Conservation (phyloP, 805 yeast genomes). For the Jamesozyma piceae region DNA sequence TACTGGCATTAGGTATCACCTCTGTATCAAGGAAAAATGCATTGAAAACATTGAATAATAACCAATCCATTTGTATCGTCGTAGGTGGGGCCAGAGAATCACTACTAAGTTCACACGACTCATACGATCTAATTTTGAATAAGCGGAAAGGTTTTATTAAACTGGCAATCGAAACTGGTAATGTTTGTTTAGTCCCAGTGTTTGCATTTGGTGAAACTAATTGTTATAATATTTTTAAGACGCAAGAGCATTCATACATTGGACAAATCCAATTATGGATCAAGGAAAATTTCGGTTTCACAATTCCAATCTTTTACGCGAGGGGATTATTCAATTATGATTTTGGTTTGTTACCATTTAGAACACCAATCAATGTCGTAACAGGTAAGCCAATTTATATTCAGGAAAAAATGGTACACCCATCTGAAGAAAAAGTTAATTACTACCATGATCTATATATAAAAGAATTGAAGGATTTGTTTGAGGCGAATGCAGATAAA, state of each 20-base stretch:
- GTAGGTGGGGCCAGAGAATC: slow-evolving; percentile 96
- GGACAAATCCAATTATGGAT: slow-evolving; percentile 60
- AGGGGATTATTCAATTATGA: slow-evolving; percentile 89
- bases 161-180: slow-evolving; percentile 71
- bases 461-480: slow-evolving; percentile 51
- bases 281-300: slow-evolving; percentile 66
- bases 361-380: slow-evolving; percentile 71
- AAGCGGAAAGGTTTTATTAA: slow-evolving; percentile 84
- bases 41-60: slow-evolving; percentile 47
- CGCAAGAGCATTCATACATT: slow-evolving; percentile 37
- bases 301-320: slow-evolving; percentile 85
- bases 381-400: slow-evolving; percentile 59
- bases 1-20: slow-evolving; percentile 71
- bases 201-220: slow-evolving; percentile 86
- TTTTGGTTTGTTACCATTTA: slow-evolving; percentile 80
- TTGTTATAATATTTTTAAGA: slow-evolving; percentile 42
- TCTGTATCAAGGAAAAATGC: slow-evolving; percentile 75
- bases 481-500: slow-evolving; percentile 52
- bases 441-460: slow-evolving; percentile 66
- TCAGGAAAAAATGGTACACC: slow-evolving; percentile 38
- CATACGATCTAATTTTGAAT: slow-evolving; percentile 58
- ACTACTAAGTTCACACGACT: slow-evolving; percentile 50
- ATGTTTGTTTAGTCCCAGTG: slow-evolving; percentile 74
- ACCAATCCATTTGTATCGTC: slow-evolving; percentile 77
- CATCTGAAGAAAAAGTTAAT: slow-evolving; percentile 44